These are phyloP conservation scores for Tilletia caries DNA, from an alignment of 1,284 basidiomycete species.

Conservation along the genomic window DNA sequence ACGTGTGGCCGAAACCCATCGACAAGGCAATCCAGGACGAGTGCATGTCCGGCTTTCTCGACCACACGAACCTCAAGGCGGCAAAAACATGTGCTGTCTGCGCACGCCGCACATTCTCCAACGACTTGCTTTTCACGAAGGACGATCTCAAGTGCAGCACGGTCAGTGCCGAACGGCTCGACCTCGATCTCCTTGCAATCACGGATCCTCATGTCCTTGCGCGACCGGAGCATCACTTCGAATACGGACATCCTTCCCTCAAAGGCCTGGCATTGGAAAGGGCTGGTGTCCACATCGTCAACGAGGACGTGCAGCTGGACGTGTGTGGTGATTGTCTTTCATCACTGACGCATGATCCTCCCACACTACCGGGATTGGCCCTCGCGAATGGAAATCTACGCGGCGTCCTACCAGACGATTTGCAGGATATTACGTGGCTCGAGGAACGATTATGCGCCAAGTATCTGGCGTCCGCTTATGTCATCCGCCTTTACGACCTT, in stretches of 20 bases:
- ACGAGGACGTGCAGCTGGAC: background rate
- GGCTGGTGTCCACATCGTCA: background rate
- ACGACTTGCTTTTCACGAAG: background rate
- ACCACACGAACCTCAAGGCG: background rate
- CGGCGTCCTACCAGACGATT: background rate
- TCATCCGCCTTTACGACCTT: background rate
- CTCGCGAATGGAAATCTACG: background rate
- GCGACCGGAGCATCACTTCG: background rate
- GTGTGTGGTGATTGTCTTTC: background rate
- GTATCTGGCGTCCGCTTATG: background rate
- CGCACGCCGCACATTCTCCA: background rate
- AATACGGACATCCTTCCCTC: no score
- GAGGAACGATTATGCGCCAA: background rate
- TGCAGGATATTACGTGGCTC: background rate
- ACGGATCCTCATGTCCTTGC: background rate
- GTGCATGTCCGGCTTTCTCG: background rate
- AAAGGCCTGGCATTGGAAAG: no score
- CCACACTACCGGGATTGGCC: background rate
- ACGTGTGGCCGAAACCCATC: background rate
- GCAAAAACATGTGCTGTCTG: background rate
- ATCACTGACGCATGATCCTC: background rate
- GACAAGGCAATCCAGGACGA: background rate
- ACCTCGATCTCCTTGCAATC: background rate
- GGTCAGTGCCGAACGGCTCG: background rate
- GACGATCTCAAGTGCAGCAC: background rate